Percentiles rank a stretch among this genome's conserved stretches.
phyloP scores from a whole-genome alignment of 2,329 filamentous ascomycete genomes.

The Penicillium verrucosum region DNA sequence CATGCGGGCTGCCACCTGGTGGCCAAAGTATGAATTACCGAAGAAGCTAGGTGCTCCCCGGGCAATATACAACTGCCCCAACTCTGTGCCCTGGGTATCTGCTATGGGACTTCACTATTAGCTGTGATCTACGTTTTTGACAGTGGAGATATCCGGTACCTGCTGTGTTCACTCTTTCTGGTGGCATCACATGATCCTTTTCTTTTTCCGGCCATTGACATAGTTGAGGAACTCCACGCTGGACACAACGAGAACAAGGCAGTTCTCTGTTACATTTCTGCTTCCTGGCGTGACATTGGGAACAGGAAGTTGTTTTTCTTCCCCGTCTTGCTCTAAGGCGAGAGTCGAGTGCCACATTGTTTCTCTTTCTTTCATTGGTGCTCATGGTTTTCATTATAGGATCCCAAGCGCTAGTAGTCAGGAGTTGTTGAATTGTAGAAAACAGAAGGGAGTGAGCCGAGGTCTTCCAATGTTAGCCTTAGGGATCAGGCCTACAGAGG shows the following conservation, averaged over 20 bases:
- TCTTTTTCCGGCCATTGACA: constrained; percentile 12
- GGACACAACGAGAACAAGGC: constrained; percentile 11
- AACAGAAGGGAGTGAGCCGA: background rate
- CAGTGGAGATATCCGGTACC: background rate
- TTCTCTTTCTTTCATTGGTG: background rate
- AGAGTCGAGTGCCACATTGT: background rate
- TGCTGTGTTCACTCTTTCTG: constrained; percentile 1
- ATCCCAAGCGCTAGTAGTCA: background rate
- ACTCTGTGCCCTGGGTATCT: constrained; percentile 10
- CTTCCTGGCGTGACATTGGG: constrained; percentile 15
- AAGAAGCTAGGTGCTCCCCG: constrained; percentile 32
- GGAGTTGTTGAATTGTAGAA: background rate
- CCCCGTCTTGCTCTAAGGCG: constrained; percentile 6
- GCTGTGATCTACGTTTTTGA: background rate
- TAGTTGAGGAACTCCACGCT: constrained; percentile 10
- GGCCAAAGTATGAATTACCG: constrained; percentile 34
- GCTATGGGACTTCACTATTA: background rate
- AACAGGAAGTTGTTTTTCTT: constrained; percentile 14
- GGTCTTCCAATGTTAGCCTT: background rate
- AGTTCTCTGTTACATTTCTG: constrained; percentile 14
- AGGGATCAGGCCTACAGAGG: background rate
- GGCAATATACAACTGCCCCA: constrained; percentile 32
- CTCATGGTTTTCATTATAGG: background rate
- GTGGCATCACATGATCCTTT: background rate
- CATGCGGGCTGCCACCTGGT: constrained; percentile 32